Percentiles rank a stretch among this genome's conserved stretches.
These are phyloP conservation scores for Lagerstroemia speciosa DNA, from an alignment of 345 rosid species.

Conservation along the genomic window DNA sequence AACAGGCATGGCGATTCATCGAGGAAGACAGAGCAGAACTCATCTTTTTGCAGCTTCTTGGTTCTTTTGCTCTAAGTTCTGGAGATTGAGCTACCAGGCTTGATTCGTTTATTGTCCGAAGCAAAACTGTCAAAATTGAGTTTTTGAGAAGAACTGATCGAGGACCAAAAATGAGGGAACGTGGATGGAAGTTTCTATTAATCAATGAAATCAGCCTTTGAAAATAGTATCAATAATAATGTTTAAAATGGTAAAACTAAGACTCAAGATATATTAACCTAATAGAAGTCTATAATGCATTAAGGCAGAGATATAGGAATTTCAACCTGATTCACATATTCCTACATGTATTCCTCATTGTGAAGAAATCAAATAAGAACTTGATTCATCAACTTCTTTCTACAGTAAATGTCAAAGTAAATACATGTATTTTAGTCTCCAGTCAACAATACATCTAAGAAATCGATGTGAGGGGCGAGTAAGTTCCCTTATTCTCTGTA, in stretches of 20 bases:
- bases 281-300: neutral
- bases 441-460: neutral
- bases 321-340: neutral
- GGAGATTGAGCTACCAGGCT: neutral
- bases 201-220: neutral
- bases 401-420: neutral
- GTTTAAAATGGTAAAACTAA: no score
- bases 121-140: neutral
- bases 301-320: neutral
- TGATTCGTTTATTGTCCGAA: neutral
- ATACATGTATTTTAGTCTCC: neutral
- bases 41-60: constrained; percentile 1
- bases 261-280: no score
- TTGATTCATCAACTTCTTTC: no score
- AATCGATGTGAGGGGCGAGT: neutral
- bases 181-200: neutral
- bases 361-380: neutral
- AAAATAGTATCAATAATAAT: no score
- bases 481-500: neutral
- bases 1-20: constrained; percentile 7
- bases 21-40: constrained; percentile 3
- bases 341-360: neutral
- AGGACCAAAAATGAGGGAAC: no score
- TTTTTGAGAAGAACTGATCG: no score
- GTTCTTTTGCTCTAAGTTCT: neutral